A percentile compares a stretch with the other conserved stretches of the same genome.
Evolutionary conservation across 352 stramenopile genomes (phyloP).

Genomic region (Phytophthora rubi): DNA sequence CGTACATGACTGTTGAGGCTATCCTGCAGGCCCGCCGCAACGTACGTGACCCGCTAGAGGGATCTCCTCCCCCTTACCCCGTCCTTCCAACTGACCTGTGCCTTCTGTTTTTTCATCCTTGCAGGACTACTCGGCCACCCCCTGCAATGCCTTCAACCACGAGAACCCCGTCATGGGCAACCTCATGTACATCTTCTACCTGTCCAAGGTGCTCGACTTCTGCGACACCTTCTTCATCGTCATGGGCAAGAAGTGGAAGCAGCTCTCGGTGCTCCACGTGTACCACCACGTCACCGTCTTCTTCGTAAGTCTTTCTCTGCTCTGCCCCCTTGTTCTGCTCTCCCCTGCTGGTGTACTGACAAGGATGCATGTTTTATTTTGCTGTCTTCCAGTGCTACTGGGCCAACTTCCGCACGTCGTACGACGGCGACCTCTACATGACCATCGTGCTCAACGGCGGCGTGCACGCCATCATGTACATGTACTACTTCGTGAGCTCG

Average conservation of each 20-base stretch:
- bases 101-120: slow-evolving; percentile 13
- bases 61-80: background rate
- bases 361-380: slow-evolving; percentile 14
- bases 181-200: slow-evolving; percentile 97
- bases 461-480: slow-evolving; percentile 99
- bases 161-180: slow-evolving; percentile 91
- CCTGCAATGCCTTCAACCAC: slow-evolving; percentile 90
- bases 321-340: slow-evolving; percentile 2
- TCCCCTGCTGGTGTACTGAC: slow-evolving; percentile 12
- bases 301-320: slow-evolving; percentile 68
- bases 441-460: slow-evolving; percentile 97
- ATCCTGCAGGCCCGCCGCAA: slow-evolving; percentile 89
- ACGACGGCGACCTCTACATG: slow-evolving; percentile 96
- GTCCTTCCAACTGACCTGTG: slow-evolving; percentile 13
- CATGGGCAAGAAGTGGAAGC: slow-evolving; percentile 96
- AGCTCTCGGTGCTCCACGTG: slow-evolving; percentile 96
- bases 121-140: slow-evolving; percentile 82
- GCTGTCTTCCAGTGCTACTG: slow-evolving; percentile 80
- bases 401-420: slow-evolving; percentile 93
- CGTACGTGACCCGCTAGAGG: slow-evolving; percentile 33
- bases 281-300: slow-evolving; percentile 98
- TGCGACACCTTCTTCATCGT: slow-evolving; percentile 96
- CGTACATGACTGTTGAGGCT: slow-evolving; percentile 95
- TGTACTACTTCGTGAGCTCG: slow-evolving; percentile 98
- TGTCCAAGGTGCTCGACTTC: slow-evolving; percentile 94